Base-by-base conservation (phyloP, 106 monocot species). In the Allium cepa region DNA sequence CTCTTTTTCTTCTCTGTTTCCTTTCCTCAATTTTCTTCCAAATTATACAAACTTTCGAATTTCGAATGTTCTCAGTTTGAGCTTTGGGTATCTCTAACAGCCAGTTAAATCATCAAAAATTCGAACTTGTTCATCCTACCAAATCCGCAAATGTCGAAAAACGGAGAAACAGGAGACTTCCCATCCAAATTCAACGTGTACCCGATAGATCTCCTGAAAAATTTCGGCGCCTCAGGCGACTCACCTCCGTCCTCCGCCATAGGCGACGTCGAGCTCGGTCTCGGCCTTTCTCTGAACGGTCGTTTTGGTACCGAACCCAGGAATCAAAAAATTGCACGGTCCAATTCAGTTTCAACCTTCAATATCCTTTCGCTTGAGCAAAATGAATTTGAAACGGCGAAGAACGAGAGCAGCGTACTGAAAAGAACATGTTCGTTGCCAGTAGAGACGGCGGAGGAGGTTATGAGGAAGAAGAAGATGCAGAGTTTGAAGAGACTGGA, bases 251-350 rank as follows among this genome's bases (percentile, higher is more conserved):
- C 8, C 50, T 59, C n/a, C 28, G 57, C n/a, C 28, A 51, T 46
- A 57, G 73, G 46, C 47, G 60, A 49, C 17, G 8, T 58, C n/a
- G 91, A 91, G 62, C 81, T 91, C 46, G 84, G 72, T 65, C 67
- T 91, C 9, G 87, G 84, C 59, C 73, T 91, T 0, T 87, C 87
- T 2, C 57, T 91, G 4, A 82, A 82, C 11, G 87, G 91, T 2
- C 70, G 77, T 75, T 91, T 87, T 27, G 81, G 87, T 4, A 72
- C 16, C 14, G 84, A 84, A 10, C 67, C 78, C 9, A 78, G 49
- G 12, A 72, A 62, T 46, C 78, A 63, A 66, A 69, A 67, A 46
- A 71, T 81, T 6, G 65, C 83, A 15, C 70, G 83, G 27, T 73
- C 87, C 8, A 79, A 83, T 11, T 84, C 91, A n/a, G 55, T 76